Evolutionary conservation across 331 rosid species (phyloP), one percentile per base, ranked within the genome.

Genomic region (Telfairia occidentalis): DNA sequence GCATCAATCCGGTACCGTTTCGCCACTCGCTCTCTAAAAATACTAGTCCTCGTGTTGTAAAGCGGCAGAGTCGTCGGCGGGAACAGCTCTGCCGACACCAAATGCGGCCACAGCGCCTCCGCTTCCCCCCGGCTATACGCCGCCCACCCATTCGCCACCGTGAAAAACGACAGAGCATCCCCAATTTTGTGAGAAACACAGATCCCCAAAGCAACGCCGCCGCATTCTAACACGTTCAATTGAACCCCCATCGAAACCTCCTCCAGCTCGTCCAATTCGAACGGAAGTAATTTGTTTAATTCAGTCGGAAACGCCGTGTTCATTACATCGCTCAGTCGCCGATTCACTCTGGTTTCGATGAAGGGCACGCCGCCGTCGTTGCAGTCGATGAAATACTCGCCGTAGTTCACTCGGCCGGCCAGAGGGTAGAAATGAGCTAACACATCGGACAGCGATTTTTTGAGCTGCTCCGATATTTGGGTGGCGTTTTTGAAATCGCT

Each of bases 151-250:
- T 46, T 76, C 30, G 35, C 46, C 23, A 87, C 83, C 1, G 18
- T 76, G 75, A 84, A 76, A 4, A 79, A 58, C 0, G 93, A 85
- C n/a, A 90, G 46, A 18, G 77, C 93, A 4, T 90, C 90, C 0
- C 84, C 81, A 2, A 90, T 74, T 70, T 84, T 82, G 42, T 90
- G 92, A 0, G 94, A 88, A 18, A 84, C 40, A 60, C 88, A 88
- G 0, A 66, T 67, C 5, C 85, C 88, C 2, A 90, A 15, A 0
- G 86, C 92, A 7, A 88, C 69, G 0, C 92, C 89, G 11, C 90
- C 90, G 48, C 88, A 81, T 0, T 77, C 76, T 12, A 90, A 90
- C 7, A 81, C 76, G 10, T 82, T 88, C 21, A 90, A 50, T 34
- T 90, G 94, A 63, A 86, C 85, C 0, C 93, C 88, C 19, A 90